Evolutionary conservation across 495 filamentous ascomycete species (phyloP), one percentile per base, ranked within the genome.

Genomic region (Usnea hakonensis): DNA sequence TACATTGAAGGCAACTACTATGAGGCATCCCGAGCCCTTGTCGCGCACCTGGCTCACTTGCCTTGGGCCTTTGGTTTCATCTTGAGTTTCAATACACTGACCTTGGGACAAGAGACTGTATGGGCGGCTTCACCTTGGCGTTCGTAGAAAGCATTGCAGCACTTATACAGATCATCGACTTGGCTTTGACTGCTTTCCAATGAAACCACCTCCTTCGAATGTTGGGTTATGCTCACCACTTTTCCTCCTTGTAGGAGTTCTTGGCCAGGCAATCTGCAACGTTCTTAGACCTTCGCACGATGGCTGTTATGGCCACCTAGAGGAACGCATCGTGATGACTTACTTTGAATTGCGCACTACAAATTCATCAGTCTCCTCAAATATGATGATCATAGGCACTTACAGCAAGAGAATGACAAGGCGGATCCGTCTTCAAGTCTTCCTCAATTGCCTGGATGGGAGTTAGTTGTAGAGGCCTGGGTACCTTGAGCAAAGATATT

Each of bases 131-230:
- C 89, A 8, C 95, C 93, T 57, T 87, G 81, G 57, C 81, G 79
- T 70, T 86, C 74, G 75, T 99, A 97, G 74, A 99, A 95, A 36
- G 81, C 78, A 65, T 91, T 86, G 74, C 94, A 99, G 72, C 94
- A 99, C 69, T 94, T 87, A 72, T 97, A 99, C 28, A 99, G 76
- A n/a, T 90, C 89, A 71, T 96, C 88, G 54, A 99, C 83, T 67
- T 94, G 79, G 14, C 79, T 72, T 64, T 84, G 78, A 74, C 48
- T 52, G 48, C 28, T 28, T 8, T 33, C 7, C 16, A 32, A 52
- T 32, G 6, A 32, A 32, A 6, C 7, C 32, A 30, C 5, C 6
- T 14, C 19, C 32, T 19, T 52, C 21, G 7, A 52, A 5, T 32
- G n/a, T 3, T 52, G 14, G 28, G 28, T 28, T 17, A 19, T 32